These are phyloP conservation scores for Euphrasia confusa DNA, from an alignment of 257 asterid genomes.

Conservation along the genomic window DNA sequence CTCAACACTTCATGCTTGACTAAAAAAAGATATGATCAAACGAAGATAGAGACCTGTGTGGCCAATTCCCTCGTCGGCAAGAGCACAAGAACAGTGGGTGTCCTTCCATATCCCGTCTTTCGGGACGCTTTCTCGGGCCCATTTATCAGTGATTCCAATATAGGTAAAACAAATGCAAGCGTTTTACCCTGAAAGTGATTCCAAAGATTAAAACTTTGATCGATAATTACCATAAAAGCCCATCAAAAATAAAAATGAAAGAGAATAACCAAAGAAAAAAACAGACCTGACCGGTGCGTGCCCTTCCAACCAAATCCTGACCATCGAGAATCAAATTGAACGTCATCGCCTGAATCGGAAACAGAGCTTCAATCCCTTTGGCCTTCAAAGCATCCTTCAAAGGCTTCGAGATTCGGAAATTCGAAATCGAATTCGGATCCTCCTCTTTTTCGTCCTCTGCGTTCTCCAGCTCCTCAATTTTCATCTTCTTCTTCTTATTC, in stretches of 20 bases:
- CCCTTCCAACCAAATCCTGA: slow-evolving; percentile 85
- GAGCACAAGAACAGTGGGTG: slow-evolving; percentile 88
- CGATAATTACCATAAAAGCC: too few relatives aligned
- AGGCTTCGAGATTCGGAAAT: slow-evolving; percentile 66
- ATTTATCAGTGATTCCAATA: slow-evolving; percentile 75
- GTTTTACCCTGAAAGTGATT: slow-evolving; percentile 67
- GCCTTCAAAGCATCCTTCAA: slow-evolving; percentile 48
- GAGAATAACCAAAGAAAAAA: background rate
- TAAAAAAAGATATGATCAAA: background rate
- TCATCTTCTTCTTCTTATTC: slow-evolving; percentile 25
- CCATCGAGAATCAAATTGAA: slow-evolving; percentile 68
- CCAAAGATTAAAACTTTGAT: background rate
- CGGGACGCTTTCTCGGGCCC: slow-evolving; percentile 57
- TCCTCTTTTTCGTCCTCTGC: slow-evolving; percentile 29
- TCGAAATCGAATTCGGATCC: slow-evolving; percentile 52
- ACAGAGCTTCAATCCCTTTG: slow-evolving; percentile 62
- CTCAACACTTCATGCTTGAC: background rate
- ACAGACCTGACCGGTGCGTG: slow-evolving; percentile 87
- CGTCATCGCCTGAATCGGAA: slow-evolving; percentile 89
- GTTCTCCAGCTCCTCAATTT: slow-evolving; percentile 25
- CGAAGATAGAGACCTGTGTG: slow-evolving; percentile 46
- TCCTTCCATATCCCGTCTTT: slow-evolving; percentile 72
- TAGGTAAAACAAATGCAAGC: slow-evolving; percentile 87
- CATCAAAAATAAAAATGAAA: background rate
- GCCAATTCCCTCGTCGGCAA: slow-evolving; percentile 98